Conservation (phyloP, 176 grass and related monocot genomes). For the Triticum urartu region DNA sequence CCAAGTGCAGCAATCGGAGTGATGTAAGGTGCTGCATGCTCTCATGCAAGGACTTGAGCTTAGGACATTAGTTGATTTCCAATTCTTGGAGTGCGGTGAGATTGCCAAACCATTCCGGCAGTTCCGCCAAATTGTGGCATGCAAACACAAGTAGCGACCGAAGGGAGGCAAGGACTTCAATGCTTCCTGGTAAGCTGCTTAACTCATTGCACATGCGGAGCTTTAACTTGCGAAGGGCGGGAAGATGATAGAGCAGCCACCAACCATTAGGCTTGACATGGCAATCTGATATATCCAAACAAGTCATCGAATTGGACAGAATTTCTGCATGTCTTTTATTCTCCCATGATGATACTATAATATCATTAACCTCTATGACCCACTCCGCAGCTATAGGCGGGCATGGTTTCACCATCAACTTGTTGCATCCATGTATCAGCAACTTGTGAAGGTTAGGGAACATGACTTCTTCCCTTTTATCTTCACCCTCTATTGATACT, state of each 20-base stretch:
- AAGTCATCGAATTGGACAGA: not conserved
- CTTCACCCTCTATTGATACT: not conserved
- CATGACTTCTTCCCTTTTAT: not conserved
- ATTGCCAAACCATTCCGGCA: conserved; percentile 4
- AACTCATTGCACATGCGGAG: conserved; percentile 1
- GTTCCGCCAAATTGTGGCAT: not conserved
- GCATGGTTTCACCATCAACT: conserved; percentile 7
- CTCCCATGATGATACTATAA: not conserved
- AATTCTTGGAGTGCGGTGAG: not conserved
- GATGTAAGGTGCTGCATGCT: conserved; percentile 3
- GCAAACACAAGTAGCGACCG: not conserved
- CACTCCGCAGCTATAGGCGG: not conserved
- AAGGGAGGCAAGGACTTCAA: not conserved
- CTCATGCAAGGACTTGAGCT: not conserved
- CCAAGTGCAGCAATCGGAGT: not conserved
- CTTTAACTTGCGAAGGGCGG: not conserved
- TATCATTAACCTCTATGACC: not conserved
- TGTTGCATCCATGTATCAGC: conserved; percentile 20
- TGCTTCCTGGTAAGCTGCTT: conserved; percentile 8
- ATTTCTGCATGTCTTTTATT: not conserved
- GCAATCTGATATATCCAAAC: conserved; percentile 14
- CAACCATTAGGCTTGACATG: conserved; percentile 12
- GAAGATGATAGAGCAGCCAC: conserved; percentile 13
- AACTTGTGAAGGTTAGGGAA: conserved; percentile 9
- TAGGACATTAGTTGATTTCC: not conserved